Evolutionary conservation across 306 rosid species (phyloP).

Genomic region (Lablab purpureus): DNA sequence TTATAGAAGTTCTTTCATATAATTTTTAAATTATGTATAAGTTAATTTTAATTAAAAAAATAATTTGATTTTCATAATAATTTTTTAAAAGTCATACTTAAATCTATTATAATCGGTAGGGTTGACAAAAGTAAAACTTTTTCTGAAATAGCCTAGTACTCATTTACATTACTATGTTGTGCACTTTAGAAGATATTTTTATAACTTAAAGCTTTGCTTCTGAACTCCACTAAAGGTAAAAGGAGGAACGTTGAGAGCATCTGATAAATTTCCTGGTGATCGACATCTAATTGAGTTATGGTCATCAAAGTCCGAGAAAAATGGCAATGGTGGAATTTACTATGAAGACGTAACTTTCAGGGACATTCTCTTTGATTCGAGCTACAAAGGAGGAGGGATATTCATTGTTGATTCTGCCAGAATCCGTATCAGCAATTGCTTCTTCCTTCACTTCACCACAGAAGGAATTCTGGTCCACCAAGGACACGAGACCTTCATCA

Average conservation of each 20-base stretch:
- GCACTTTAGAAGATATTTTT: neutral
- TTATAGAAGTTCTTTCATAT: no score
- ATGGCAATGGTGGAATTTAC: constrained; percentile 41
- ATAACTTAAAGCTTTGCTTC: constrained; percentile 2
- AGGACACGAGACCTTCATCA: constrained; percentile 71
- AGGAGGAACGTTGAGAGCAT: constrained; percentile 75
- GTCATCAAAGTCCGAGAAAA: constrained; percentile 23
- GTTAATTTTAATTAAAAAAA: no score
- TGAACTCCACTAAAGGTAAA: constrained; percentile 49
- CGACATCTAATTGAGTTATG: constrained; percentile 65
- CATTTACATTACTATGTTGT: neutral
- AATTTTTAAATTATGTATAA: no score
- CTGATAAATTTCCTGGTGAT: constrained; percentile 68
- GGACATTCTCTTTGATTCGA: constrained; percentile 73
- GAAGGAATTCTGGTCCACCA: constrained; percentile 65
- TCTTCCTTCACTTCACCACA: constrained; percentile 74
- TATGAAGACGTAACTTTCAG: constrained; percentile 78
- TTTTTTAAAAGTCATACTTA: no score
- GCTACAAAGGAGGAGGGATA: constrained; percentile 69
- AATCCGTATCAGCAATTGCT: constrained; percentile 68
- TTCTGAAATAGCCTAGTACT: no score
- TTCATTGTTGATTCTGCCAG: constrained; percentile 59
- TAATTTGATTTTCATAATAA: no score
- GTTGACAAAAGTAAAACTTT: no score
- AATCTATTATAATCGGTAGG: no score